Percentiles rank a stretch among this genome's conserved stretches.
Conservation (phyloP, 2,329 filamentous ascomycete genomes). For the Phaeosphaeriaceae sp. region DNA sequence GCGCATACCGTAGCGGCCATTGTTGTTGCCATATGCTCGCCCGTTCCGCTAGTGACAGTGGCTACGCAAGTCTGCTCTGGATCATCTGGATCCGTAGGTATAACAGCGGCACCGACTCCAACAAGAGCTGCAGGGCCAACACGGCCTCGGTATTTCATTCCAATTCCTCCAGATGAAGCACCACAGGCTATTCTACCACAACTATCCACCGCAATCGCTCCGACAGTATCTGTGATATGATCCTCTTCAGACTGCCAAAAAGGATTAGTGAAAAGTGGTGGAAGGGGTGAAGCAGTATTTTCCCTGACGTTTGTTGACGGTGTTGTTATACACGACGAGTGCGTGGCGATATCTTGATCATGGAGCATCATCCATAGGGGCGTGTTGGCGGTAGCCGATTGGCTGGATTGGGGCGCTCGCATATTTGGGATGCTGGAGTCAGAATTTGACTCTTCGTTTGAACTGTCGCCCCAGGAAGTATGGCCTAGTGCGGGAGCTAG, state of each 20-base stretch:
- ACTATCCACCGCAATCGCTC: slow-evolving; percentile 89
- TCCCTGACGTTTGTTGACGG: slow-evolving; percentile 22
- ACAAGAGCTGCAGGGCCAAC: slow-evolving; percentile 92
- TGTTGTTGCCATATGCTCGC: slow-evolving; percentile 97
- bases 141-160: slow-evolving; percentile 94
- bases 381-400: slow-evolving; percentile 7
- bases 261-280: slow-evolving; percentile 1
- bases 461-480: slow-evolving; percentile 48
- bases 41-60: slow-evolving; percentile 89
- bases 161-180: slow-evolving; percentile 95
- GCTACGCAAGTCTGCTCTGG: slow-evolving; percentile 74
- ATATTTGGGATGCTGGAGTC: slow-evolving; percentile 29
- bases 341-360: slow-evolving; percentile 7
- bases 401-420: slow-evolving; percentile 24
- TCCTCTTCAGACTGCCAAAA: slow-evolving; percentile 55
- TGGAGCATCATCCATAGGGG: slow-evolving; percentile 12
- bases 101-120: slow-evolving; percentile 86
- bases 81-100: slow-evolving; percentile 77
- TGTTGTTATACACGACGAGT: slow-evolving; percentile 14
- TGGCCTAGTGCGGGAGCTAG: slow-evolving; percentile 4
- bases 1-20: slow-evolving; percentile 88
- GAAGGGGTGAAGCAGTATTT: slow-evolving; percentile 12
- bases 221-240: slow-evolving; percentile 89
- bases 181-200: slow-evolving; percentile 89
- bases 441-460: slow-evolving; percentile 42